Evolutionary conservation across 1,284 basidiomycete genomes (phyloP).

Genomic region (Fomitopsis schrenkii): DNA sequence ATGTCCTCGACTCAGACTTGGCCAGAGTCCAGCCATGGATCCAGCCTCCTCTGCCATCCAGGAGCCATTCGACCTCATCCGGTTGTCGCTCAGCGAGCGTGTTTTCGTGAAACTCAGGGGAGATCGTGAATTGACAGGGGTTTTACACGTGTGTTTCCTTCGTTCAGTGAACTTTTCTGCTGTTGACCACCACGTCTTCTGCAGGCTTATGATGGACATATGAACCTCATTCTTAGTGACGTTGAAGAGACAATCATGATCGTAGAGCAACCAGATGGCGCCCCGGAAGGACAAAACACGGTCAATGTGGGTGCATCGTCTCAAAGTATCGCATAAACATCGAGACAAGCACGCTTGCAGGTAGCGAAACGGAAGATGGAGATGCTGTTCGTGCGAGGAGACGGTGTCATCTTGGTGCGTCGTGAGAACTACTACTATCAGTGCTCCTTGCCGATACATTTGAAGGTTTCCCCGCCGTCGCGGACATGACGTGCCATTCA

Average conservation of each 20-base stretch:
- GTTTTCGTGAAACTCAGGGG: conserved; percentile 96
- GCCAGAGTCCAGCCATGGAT: conserved; percentile 48
- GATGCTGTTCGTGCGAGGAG: conserved; percentile 97
- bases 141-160: conserved; percentile 70
- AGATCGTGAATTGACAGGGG: conserved; percentile 89
- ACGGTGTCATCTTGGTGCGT: conserved; percentile 88
- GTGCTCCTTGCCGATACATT: neutral
- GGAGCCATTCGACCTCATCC: conserved; percentile 98
- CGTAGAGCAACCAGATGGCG: conserved; percentile 69
- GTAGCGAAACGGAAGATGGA: conserved; percentile 93
- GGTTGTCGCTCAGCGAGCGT: conserved; percentile 93
- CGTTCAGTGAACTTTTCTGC: conserved; percentile 5
- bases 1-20: neutral
- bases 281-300: conserved; percentile 43
- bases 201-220: conserved; percentile 98
- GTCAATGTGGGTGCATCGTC: conserved; percentile 50
- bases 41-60: conserved; percentile 75
- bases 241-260: conserved; percentile 97
- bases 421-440: neutral
- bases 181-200: neutral
- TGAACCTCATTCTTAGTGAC: conserved; percentile 97
- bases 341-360: conserved; percentile 36
- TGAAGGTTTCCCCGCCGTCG: conserved; percentile 72
- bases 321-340: neutral
- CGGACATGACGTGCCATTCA: conserved; percentile 35